Evolutionary conservation across 768 basidiomycete species (phyloP), one percentile per base, ranked within the genome.

Genomic region (Pleurotus pulmonarius): DNA sequence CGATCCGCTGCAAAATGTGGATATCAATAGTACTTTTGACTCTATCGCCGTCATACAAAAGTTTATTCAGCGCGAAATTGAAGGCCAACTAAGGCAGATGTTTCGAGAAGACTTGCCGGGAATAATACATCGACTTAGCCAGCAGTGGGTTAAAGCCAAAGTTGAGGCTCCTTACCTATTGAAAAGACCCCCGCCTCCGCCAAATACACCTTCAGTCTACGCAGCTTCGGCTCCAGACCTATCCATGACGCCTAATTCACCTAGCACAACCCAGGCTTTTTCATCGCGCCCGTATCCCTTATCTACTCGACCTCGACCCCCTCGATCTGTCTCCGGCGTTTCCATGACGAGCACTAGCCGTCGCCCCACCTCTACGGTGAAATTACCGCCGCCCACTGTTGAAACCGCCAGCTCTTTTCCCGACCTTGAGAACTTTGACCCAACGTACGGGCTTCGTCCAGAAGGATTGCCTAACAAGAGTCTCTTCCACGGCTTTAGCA

Each of bases 21-120:
- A 98, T 67, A 98, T 99, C 68, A 94, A 90, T 71, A 91, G 89
- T 69, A 98, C 95, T 2, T 99, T 99, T 65, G 97, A 99, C 71
- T 94, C 92, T 3, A 96, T 99, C 60, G 93, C 92, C 46, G 95
- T 98, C 61, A 97, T 99, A 49, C 92, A 98, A 68, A 94, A 94
- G 56, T 98, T 95, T 70, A 94, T 99, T 58, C 97, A 98, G 69
- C 84, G 87, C 57, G 96, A 98, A 74, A 98, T 99, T 55, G 97
- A 99, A 70, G 92, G 88, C 0, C 96, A 98, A 69, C 77, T 99
- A 26, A 82, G 97, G 41, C 97, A 98, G 70, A 96, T 98, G 94
- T 99, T 98, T 70, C 80, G 94, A 58, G 94, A 97, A 69, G 97
- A 98, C 69, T 73, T 99, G 3, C 97, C 97, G 1, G 88, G 92